Conservation (phyloP, 192 early-diverging fungal genomes). For the Coemansia sp. region DNA sequence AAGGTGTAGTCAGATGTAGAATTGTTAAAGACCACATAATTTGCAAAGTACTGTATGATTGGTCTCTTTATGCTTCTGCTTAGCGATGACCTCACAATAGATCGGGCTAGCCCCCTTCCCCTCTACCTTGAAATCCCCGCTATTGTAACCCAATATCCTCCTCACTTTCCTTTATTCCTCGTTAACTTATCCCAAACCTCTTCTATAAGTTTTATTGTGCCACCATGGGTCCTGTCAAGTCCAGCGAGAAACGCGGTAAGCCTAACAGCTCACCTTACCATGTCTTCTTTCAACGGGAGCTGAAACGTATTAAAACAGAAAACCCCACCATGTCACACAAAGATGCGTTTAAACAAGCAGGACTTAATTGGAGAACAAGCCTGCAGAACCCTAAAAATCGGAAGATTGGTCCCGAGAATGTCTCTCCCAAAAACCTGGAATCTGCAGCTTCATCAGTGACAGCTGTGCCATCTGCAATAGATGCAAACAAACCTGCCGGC, state of each 20-base stretch:
- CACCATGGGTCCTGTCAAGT: conserved; percentile 18
- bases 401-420: not conserved
- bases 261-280: conserved; percentile 26
- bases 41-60: too few species aligned
- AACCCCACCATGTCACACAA: conserved; percentile 47
- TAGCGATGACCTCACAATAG: not conserved
- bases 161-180: not conserved
- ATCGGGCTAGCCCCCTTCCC: not conserved
- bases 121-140: not conserved
- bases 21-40: too few species aligned
- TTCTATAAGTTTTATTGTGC: not conserved
- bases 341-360: conserved; percentile 52
- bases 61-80: not conserved
- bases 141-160: too few species aligned
- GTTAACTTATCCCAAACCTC: not conserved
- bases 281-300: conserved; percentile 41
- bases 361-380: conserved; percentile 46
- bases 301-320: conserved; percentile 44
- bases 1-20: too few species aligned
- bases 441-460: not conserved
- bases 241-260: conserved; percentile 26
- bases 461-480: not conserved
- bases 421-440: not conserved
- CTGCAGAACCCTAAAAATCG: conserved; percentile 46
- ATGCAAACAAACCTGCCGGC: not conserved